Evolutionary conservation across 768 basidiomycete genomes (phyloP), one percentile per base, ranked within the genome.

Genomic region (Pulveroboletus sp.): DNA sequence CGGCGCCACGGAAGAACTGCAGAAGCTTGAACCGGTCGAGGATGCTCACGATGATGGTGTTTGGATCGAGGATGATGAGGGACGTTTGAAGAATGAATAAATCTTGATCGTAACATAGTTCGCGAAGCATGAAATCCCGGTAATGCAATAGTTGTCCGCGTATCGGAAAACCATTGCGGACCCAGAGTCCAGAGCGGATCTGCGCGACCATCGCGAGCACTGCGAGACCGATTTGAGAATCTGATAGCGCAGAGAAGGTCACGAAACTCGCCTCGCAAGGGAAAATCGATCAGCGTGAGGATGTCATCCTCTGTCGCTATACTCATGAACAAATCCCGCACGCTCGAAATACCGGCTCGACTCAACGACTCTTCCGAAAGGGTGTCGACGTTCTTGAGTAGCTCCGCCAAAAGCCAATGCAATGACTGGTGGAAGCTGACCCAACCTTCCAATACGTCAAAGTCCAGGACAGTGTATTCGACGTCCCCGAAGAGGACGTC

Each of bases 51-150:
- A 97, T 73, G 61, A 96, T 81, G 20, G 80, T 74, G 58, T 88
- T 78, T 4, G 92, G 90, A 35, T 86, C 83, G 42, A 93, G 75
- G 36, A 88, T 74, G 61, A 88, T 77, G 43, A 98, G 79, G 0
- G 86, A 85, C 0, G 85, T 83, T 69, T 98, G 94, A 3, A 98
- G 77, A 51, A 95, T 80, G 74, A 85, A 93, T 16, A 96, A 74
- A 56, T 93, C 96, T 65, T 97, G 93, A 66, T 99, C 96, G 63
- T 95, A 94, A 61, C 95, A 96, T 6, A 93, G 77, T 65, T 99
- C 96, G 17, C 95, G 86, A 22, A 97, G 81, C 80, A 89, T 87
- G 68, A 92, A 93, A 64, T 98, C 95, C 23, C 93, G 86, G 65
- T 99, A 99, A 64, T 98, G 95, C 45, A 94, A 78, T 5, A 93